Evolutionary conservation across 2,329 filamentous ascomycete species (phyloP).

Genomic region (Neonectria punicea): DNA sequence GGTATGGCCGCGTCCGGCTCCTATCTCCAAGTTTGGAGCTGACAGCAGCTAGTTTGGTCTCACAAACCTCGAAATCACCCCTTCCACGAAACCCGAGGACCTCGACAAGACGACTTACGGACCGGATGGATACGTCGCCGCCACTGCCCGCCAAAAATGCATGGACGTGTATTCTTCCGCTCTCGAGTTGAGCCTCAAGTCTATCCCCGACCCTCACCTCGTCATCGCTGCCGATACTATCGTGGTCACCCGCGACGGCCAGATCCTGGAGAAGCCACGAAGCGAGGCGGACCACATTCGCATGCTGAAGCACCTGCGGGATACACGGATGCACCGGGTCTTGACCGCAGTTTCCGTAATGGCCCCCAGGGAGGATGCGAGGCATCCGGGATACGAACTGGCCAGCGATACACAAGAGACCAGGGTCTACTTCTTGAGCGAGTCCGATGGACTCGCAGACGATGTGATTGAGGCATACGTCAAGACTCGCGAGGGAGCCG

Average conservation of each 20-base stretch:
- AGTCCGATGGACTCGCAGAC: conserved; percentile 70
- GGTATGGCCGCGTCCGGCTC: conserved; percentile 50
- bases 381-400: conserved; percentile 86
- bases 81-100: conserved; percentile 86
- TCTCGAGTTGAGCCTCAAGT: conserved; percentile 55
- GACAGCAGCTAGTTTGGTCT: conserved; percentile 73
- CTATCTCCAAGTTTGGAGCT: conserved; percentile 7
- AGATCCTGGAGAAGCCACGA: conserved; percentile 90
- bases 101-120: conserved; percentile 78
- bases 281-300: conserved; percentile 82
- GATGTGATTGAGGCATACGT: conserved; percentile 85
- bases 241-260: conserved; percentile 79
- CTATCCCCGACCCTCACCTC: conserved; percentile 76
- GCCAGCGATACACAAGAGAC: conserved; percentile 90
- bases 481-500: conserved; percentile 87
- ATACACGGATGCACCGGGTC: conserved; percentile 81
- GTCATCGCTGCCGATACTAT: conserved; percentile 93
- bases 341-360: conserved; percentile 88
- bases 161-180: conserved; percentile 72
- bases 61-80: conserved; percentile 82
- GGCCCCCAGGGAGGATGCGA: conserved; percentile 81
- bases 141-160: conserved; percentile 86
- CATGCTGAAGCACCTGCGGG: conserved; percentile 85
- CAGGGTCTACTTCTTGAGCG: conserved; percentile 83
- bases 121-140: conserved; percentile 90